Evolutionary conservation across 176 grass and related monocot genomes (phyloP).

Genomic region (Zoysia japonica): DNA sequence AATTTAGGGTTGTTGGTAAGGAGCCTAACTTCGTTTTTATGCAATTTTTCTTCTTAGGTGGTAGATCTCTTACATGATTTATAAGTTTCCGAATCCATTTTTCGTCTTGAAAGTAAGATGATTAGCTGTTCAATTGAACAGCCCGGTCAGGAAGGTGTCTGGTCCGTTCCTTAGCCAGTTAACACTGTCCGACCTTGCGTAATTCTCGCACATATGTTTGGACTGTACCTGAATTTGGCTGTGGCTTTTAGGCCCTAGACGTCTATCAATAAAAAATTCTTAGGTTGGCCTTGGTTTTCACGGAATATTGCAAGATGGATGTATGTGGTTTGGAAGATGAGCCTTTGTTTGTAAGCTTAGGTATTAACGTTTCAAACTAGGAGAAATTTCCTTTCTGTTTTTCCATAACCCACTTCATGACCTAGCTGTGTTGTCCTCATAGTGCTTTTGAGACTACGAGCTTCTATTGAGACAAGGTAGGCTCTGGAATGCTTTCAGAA

Average conservation of each 20-base stretch:
- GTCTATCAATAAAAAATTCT: not conserved
- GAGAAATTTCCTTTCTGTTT: not conserved
- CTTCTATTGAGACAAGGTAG: constrained; percentile 1
- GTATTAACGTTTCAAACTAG: constrained; percentile 8
- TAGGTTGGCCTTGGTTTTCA: not conserved
- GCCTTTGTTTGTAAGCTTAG: not conserved
- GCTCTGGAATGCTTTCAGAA: constrained; percentile 3
- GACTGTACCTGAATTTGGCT: not conserved
- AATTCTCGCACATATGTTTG: not conserved
- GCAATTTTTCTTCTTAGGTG: not conserved
- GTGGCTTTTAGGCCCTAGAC: not conserved
- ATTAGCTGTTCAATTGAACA: not conserved
- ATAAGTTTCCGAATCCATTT: not conserved
- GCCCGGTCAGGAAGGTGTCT: not conserved
- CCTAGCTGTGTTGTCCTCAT: constrained; percentile 7
- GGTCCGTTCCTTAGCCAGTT: too few species aligned
- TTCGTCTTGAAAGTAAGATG: not conserved
- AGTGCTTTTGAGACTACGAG: constrained; percentile 9
- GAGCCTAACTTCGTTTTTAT: not conserved
- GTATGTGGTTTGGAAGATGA: constrained; percentile 5
- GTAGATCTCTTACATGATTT: not conserved
- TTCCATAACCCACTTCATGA: not conserved
- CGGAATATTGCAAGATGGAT: not conserved
- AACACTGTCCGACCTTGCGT: not conserved
- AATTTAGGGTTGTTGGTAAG: not conserved